Evolutionary conservation across 306 rosid genomes (phyloP), one percentile per base, ranked within the genome.

Genomic region (Pachyrhizus erosus): DNA sequence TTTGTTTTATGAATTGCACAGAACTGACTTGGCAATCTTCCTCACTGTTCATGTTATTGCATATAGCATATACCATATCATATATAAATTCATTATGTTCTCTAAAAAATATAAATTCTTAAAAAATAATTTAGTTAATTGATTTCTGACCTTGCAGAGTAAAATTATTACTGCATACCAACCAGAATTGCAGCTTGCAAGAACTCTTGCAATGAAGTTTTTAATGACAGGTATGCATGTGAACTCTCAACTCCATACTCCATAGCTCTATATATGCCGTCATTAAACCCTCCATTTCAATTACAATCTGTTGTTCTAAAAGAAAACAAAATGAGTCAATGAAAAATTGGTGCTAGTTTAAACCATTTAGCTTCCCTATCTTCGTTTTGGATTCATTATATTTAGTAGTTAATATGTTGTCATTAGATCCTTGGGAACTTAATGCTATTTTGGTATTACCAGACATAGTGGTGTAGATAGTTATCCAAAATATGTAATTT

Each of bases 91-190:
- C 26, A 24, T 60, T 60, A 17, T 15, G 70, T 64, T 15, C 70
- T 20, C 14, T n/a, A 39, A 34, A 64, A 34, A 20, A 11, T 42
- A 42, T 1, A 13, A 27, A 34, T 12, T 69, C 74, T 76, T 39
- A 58, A 39, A 55, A 37, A 23, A 10, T 9, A 27, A 18, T 24
- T 15, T 76, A 29, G 43, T 61, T 57, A 45, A 34, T 21, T 29
- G 48, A 5, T 78, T 78, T 76, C 43, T 78, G 52, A 40, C 57
- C 18, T 40, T 55, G 77, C 88, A 90, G 90, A 51, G 77, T 80
- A 90, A 88, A 75, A 83, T 88, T 82, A 20, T 90, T 60, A 84
- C 82, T 8, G 73, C 83, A 73, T 83, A 86, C 83, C 90, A 78
- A 84, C 74, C 82, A 6, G 89, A 90, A 65, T 7, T 90, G 12